Percentiles rank a stretch among this genome's conserved stretches.
phyloP scores from a whole-genome alignment of 108 stramenopile species.

The Nitzschia putrida region DNA sequence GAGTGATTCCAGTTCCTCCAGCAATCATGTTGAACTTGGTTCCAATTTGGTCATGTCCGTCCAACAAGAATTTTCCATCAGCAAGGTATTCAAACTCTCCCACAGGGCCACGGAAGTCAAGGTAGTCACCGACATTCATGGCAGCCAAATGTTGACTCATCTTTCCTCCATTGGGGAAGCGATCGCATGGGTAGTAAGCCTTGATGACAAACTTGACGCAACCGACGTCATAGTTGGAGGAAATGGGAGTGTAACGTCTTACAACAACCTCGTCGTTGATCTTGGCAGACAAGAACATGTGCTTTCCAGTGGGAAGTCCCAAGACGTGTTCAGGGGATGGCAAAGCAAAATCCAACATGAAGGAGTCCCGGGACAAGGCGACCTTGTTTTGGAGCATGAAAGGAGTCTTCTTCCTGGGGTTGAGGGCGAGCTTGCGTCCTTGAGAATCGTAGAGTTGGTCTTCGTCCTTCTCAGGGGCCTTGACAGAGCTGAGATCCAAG shows the following conservation, averaged over 20 bases:
- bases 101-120: conserved; percentile 89
- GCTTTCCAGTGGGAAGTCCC: conserved; percentile 96
- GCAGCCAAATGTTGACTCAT: conserved; percentile 91
- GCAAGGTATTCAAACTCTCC: conserved; percentile 93
- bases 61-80: conserved; percentile 84
- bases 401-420: conserved; percentile 85
- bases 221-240: conserved; percentile 91
- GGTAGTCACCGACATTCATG: conserved; percentile 84
- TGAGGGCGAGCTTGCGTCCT: conserved; percentile 74
- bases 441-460: conserved; percentile 52
- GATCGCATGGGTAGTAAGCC: conserved; percentile 80
- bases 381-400: conserved; percentile 87
- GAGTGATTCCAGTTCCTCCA: conserved; percentile 97
- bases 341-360: conserved; percentile 92
- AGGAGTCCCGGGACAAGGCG: conserved; percentile 89
- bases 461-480: conserved; percentile 39
- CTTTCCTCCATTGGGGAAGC: conserved; percentile 95
- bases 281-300: conserved; percentile 88
- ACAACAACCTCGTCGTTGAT: conserved; percentile 83
- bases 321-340: conserved; percentile 87
- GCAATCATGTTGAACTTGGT: conserved; percentile 93
- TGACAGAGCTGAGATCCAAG: conserved; percentile 47
- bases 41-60: conserved; percentile 63
- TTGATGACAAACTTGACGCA: conserved; percentile 98
- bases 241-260: conserved; percentile 94